Base-by-base conservation (phyloP, 257 asterid genomes). In the Solanum virginianum region DNA sequence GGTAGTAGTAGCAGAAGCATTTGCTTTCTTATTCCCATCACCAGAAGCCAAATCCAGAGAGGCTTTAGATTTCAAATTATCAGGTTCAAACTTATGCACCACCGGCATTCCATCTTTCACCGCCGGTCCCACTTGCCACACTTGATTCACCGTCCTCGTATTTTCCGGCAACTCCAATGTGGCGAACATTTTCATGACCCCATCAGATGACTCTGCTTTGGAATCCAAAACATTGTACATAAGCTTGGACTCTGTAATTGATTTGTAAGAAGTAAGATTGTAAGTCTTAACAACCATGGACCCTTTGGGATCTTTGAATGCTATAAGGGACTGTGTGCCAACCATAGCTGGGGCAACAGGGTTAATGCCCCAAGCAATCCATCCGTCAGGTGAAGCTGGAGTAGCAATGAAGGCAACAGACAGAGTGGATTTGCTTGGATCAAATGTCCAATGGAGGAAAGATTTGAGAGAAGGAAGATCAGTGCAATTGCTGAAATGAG, bases 341-440 rank as follows among this genome's bases (percentile, higher is more conserved):
- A 80, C 0, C 99, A 96, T 96, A 54, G 94, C 93, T 22, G 89
- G 59, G 17, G 53, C 86, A 39, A 80, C 84, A 2, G 98, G 98
- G 89, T 94, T 96, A 4, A 96, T 85, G 26, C 92, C 98, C 97
- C 97, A 96, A 1, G 96, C 91, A 36, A 93, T 68, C 98, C 98
- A 96, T 18, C 98, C 98, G 29, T 86, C 83, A 80, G 92, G 82
- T 2, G 70, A 80, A 13, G 94, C 87, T 26, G 97, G 98, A 18
- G 93, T 83, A 0, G 95, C 96, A 22, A 87, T 43, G 94, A 92
- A 96, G 70, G 95, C 94, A 51, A 95, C 18, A 51, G 94, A 87
- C 54, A 95, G 91, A 1, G 94, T 87, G 60, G 92, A 85, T 11
- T 69, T 84, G 43, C 81, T 22, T 36, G 92, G 66, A 86, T 91